Base-by-base conservation (phyloP, 768 basidiomycete species). In the Panaeolus cyanescens region DNA sequence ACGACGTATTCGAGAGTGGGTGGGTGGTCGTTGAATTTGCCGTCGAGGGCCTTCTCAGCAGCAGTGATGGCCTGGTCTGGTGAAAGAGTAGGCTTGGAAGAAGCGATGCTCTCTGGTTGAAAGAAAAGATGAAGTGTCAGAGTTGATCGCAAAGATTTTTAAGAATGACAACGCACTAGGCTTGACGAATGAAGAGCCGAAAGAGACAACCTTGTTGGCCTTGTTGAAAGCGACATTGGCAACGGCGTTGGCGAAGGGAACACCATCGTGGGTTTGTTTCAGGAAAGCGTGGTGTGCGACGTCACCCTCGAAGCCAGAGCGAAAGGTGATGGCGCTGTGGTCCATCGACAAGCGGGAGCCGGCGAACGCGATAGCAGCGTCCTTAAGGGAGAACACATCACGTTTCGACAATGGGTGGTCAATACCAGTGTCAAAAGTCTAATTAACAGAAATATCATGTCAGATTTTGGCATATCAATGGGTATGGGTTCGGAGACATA, bases 1-100 rank as follows among this genome's bases (percentile, higher is more conserved):
- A 71, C 77, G 53, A 82, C 67, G 68, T 76, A 84, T 66, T 82
- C 77, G 30, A 82, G 58, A 2, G 75, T 71, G 1, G 78, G 59
- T 0, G 77, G 75, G 36, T 74, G 72, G 34, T 72, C 67, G 66
- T 83, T 83, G 72, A 71, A 80, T 10, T 71, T 77, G 4, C 79
- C 81, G n/a, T 66, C 68, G 0, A 83, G 70, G 2, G 70, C 63
- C 25, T 67, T 54, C 64, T 83, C 80, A 3, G 79, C 78, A 17
- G 68, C 70, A 2, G 71, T 39, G 55, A 82, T 77, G 3, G 78
- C 79, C 9, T 70, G 67, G 3, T 72, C 66, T 9, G 75, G 30
- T 12, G 77, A 63, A 34, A 83, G 42, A 7, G 76, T 64, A 1
- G 82, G 80, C 1, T 64, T 76, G 2, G 79, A 72, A 19, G 75